phyloP scores from a whole-genome alignment of 495 filamentous ascomycete species.

The Chaetomidium leptoderma region DNA sequence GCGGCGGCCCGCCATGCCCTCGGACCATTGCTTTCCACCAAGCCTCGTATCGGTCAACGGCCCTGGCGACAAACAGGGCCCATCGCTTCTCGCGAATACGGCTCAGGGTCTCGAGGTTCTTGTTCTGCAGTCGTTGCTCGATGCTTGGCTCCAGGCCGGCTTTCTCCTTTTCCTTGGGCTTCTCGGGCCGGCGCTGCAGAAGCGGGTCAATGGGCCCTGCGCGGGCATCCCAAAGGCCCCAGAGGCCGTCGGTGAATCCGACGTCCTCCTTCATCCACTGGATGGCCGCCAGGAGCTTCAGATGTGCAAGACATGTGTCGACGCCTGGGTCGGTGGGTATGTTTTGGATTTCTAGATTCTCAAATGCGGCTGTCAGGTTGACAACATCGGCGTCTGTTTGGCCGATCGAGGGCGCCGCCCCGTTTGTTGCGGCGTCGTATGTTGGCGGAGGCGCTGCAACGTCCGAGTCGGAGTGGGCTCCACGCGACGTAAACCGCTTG shows the following conservation, averaged over 20 bases:
- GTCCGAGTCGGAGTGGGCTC: background rate
- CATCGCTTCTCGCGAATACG: slow-evolving; percentile 73
- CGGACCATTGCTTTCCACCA: slow-evolving; percentile 59
- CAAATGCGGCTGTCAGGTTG: slow-evolving; percentile 43
- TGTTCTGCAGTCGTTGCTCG: slow-evolving; percentile 23
- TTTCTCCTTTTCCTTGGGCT: slow-evolving; percentile 13
- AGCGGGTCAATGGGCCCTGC: slow-evolving; percentile 30
- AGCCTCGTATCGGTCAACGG: slow-evolving; percentile 64
- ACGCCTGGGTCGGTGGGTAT: slow-evolving; percentile 26
- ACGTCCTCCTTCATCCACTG: slow-evolving; percentile 63
- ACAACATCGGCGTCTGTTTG: background rate
- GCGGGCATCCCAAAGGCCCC: slow-evolving; percentile 54
- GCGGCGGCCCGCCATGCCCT: slow-evolving; percentile 27
- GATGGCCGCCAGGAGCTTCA: slow-evolving; percentile 71
- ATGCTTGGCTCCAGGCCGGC: slow-evolving; percentile 8
- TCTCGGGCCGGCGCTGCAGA: slow-evolving; percentile 16
- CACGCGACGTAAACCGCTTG: no score
- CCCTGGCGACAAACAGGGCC: slow-evolving; percentile 68
- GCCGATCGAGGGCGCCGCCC: background rate
- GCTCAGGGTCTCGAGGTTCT: slow-evolving; percentile 38
- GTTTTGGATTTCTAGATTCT: slow-evolving; percentile 33
- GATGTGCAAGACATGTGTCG: slow-evolving; percentile 63
- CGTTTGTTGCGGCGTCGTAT: background rate
- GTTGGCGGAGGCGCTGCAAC: background rate
- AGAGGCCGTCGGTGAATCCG: slow-evolving; percentile 60